phyloP scores from a whole-genome alignment of 140 eudicot species.

The Ambrosia hybrid region DNA sequence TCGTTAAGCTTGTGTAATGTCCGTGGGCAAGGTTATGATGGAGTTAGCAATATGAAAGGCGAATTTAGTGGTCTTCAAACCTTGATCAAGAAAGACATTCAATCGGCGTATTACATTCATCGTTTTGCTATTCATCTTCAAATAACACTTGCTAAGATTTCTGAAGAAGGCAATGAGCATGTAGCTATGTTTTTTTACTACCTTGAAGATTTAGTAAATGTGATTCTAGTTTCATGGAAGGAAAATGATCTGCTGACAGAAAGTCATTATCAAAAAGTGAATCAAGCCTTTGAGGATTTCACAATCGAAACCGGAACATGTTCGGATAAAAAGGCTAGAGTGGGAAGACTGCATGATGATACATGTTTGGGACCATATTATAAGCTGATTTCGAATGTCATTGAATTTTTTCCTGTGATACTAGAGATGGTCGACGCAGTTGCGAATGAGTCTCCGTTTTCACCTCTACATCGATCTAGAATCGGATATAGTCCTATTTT shows the following conservation, averaged over 20 bases:
- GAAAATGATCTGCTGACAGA: neutral
- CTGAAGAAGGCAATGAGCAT: conserved; percentile 2
- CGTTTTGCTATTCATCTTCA: conserved; percentile 20
- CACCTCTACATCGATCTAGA: neutral
- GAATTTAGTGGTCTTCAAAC: conserved; percentile 11
- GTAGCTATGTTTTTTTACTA: conserved; percentile 1
- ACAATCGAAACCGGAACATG: neutral
- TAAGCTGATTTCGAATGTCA: conserved; percentile 9
- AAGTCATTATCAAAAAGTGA: neutral
- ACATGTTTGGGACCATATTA: conserved; percentile 10
- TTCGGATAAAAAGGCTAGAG: neutral
- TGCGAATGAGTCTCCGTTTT: neutral
- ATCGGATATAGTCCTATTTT: neutral
- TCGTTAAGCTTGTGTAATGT: conserved; percentile 14
- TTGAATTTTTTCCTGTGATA: conserved; percentile 17
- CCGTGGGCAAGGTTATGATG: conserved; percentile 24
- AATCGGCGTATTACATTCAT: conserved; percentile 18
- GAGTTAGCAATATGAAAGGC: neutral
- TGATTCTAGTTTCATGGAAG: conserved; percentile 12
- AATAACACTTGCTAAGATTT: conserved; percentile 14
- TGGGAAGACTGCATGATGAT: conserved; percentile 1
- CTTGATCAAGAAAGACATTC: conserved; percentile 10
- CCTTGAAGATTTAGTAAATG: neutral
- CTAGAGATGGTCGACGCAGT: conserved; percentile 5
- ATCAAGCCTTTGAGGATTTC: neutral